A percentile compares a stretch with the other conserved stretches of the same genome.
Conservation (phyloP, 768 basidiomycete species). For the Boletus rubropictus region DNA sequence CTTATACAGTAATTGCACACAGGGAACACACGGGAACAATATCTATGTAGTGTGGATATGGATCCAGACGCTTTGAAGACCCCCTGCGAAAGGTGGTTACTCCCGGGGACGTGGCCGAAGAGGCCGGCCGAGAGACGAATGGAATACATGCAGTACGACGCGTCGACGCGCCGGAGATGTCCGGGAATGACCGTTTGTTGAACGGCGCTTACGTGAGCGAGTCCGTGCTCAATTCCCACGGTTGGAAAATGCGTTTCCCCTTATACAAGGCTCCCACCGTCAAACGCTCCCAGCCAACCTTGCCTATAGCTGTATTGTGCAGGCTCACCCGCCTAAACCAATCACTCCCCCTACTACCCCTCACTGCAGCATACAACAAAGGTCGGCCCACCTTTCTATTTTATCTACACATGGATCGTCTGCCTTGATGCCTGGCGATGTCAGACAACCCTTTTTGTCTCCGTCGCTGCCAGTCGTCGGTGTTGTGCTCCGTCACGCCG, state of each 20-base stretch:
- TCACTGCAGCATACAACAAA: conserved; percentile 28
- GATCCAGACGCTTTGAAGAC: conserved; percentile 2
- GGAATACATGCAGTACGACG: not conserved
- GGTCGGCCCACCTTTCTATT: conserved; percentile 23
- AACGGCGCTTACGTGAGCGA: conserved; percentile 31
- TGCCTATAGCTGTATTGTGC: conserved; percentile 34
- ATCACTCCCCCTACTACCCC: conserved; percentile 20
- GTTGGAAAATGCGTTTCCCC: conserved; percentile 28
- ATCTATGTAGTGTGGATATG: conserved; percentile 3
- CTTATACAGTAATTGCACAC: conserved; percentile 17
- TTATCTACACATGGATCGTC: conserved; percentile 20
- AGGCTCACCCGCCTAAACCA: conserved; percentile 33
- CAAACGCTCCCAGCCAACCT: conserved; percentile 34
- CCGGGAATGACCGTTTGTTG: conserved; percentile 26
- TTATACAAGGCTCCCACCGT: conserved; percentile 36
- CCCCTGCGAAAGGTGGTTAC: conserved; percentile 12
- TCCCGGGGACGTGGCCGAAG: conserved; percentile 13
- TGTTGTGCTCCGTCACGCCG: conserved; percentile 20
- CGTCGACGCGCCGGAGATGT: conserved; percentile 22
- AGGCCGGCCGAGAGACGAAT: conserved; percentile 16
- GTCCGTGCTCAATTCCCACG: conserved; percentile 34
- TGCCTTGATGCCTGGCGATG: conserved; percentile 21
- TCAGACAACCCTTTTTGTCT: conserved; percentile 3
- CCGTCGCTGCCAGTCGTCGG: conserved; percentile 20
- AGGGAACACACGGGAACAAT: conserved; percentile 3